A percentile compares a stretch with the other conserved stretches of the same genome.
These are phyloP conservation scores for Podospora anserina DNA, from an alignment of 495 filamentous ascomycete genomes.

Conservation along the genomic window DNA sequence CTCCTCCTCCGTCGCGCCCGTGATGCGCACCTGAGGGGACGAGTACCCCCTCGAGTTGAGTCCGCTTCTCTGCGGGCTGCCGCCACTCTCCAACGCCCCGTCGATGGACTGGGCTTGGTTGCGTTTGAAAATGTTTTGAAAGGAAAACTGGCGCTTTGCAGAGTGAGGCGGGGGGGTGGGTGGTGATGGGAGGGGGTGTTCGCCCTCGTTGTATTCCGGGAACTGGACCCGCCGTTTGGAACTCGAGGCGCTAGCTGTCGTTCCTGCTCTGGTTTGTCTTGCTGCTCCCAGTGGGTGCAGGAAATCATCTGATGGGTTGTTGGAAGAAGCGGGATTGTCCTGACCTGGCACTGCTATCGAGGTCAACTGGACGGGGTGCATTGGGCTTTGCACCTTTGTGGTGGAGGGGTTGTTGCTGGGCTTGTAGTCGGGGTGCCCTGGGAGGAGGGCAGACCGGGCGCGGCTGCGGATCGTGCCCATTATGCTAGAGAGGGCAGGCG, in stretches of 20 bases:
- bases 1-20: conserved; percentile 80
- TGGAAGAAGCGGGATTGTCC: conserved; percentile 27
- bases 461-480: conserved; percentile 58
- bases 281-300: conserved; percentile 12
- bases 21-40: conserved; percentile 37
- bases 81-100: conserved; percentile 28
- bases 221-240: conserved; percentile 42
- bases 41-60: conserved; percentile 49
- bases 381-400: conserved; percentile 42
- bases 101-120: conserved; percentile 38
- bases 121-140: conserved; percentile 72
- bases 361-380: conserved; percentile 60
- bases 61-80: conserved; percentile 31
- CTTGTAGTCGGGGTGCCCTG: conserved; percentile 42
- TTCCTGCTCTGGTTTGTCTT: conserved; percentile 38
- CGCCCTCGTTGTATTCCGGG: conserved; percentile 24
- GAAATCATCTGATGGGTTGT: conserved; percentile 22
- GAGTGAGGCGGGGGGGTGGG: conserved; percentile 54
- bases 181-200: conserved; percentile 27
- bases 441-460: conserved; percentile 49
- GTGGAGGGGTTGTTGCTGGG: conserved; percentile 19
- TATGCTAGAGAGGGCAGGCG: conserved; percentile 54
- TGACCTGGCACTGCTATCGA: conserved; percentile 53
- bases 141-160: conserved; percentile 80
- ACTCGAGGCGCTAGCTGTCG: conserved; percentile 30